phyloP scores from a whole-genome alignment of 179 eudicot genomes.

The Heliamphora pulchella region DNA sequence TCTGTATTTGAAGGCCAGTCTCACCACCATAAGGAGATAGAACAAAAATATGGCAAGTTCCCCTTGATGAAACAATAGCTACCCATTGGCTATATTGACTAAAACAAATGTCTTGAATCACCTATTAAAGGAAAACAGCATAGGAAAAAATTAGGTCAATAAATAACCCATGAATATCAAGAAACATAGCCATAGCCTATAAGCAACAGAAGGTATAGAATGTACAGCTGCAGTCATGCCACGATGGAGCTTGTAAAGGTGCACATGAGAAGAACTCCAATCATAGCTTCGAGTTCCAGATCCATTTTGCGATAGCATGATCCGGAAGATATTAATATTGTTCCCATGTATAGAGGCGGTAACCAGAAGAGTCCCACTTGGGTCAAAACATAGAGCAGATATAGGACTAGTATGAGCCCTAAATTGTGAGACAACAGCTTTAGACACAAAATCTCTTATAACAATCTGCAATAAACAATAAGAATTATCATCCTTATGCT shows the following conservation, averaged over 20 bases:
- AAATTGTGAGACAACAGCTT: constrained; percentile 75
- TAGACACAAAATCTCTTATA: constrained; percentile 66
- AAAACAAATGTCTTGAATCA: constrained; percentile 94
- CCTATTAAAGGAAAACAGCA: constrained; percentile 40
- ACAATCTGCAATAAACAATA: constrained; percentile 57
- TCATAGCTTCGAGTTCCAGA: constrained; percentile 54
- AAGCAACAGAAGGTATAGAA: constrained; percentile 14
- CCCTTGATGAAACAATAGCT: constrained; percentile 80
- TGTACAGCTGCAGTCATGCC: constrained; percentile 94
- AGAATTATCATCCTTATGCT: neutral
- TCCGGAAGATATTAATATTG: constrained; percentile 80
- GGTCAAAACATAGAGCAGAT: constrained; percentile 92
- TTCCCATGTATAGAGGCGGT: constrained; percentile 92
- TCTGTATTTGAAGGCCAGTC: constrained; percentile 55
- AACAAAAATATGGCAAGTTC: constrained; percentile 88
- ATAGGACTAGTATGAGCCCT: constrained; percentile 92
- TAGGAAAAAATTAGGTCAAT: neutral
- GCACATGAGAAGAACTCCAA: constrained; percentile 78
- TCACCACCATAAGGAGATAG: constrained; percentile 92
- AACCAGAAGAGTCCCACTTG: constrained; percentile 90
- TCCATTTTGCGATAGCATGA: constrained; percentile 71
- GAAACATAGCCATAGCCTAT: constrained; percentile 3
- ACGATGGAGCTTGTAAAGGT: constrained; percentile 91
- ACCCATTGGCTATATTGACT: constrained; percentile 95
- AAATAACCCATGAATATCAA: constrained; percentile 10